Evolutionary conservation across 129 eudicot genomes (phyloP), one percentile per base, ranked within the genome.

Genomic region (Helichrysum umbraculigerum): DNA sequence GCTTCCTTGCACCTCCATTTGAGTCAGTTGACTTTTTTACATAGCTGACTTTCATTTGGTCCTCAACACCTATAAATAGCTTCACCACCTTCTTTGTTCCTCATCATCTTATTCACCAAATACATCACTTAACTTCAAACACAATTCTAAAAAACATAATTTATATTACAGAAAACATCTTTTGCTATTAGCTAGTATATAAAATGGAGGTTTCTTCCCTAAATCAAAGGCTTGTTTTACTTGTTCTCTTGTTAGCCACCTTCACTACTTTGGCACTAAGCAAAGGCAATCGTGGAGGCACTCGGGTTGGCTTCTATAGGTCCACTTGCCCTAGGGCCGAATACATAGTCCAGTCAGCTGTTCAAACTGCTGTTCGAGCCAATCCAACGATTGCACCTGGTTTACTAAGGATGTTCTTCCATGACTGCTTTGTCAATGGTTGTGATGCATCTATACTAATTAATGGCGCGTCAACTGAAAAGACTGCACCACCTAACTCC

Each of bases 361-460:
- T 89, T 12, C 83, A 74, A 59, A 59, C 86, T 3, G 87, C 80
- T 73, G 80, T 79, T 63, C 76, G 57, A 22, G 58, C 84, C 1
- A 73, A 89, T 57, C 87, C 78, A 15, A 64, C 89, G 4, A 52
- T 89, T 0, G 91, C 91, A 19, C 87, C 91, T 0, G 95, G 86
- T 2, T 15, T 89, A 74, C 89, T 89, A 2, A 72, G 95, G 15
- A 77, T 89, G 86, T 81, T 79, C 63, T 89, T 89, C 77, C 91
- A 89, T 68, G 95, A 86, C 60, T 89, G 95, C 56, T 86, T 86
- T 44, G 89, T 89, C 16, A 70, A 85, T 8, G 97, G 97, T 51
- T 91, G 97, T 19, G 97, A 91, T 42, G 97, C 85, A 32, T 91
- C 95, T 0, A 71, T 88, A 11, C 88, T 91, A 21, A 66, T 91